Conservation (phyloP, 2,329 filamentous ascomycete genomes). For the Monilinia laxa region DNA sequence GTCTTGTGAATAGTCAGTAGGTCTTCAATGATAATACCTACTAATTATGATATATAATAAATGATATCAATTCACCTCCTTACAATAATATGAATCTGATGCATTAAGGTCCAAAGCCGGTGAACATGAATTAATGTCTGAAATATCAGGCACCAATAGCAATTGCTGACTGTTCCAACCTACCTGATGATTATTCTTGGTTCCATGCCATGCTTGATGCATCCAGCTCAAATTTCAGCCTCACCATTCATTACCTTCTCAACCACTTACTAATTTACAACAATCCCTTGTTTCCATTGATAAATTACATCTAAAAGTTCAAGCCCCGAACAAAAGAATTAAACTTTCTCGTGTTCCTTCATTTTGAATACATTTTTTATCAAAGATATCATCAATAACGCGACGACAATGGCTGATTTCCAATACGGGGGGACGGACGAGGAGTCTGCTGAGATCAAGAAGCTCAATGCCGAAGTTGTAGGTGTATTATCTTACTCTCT, state of each 20-base stretch:
- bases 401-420: slow-evolving; percentile 64
- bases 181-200: neutral
- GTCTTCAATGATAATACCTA: too few species aligned
- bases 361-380: neutral
- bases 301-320: neutral
- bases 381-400: slow-evolving; percentile 10
- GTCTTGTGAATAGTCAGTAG: too few species aligned
- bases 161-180: neutral
- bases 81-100: neutral
- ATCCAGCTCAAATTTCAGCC: slow-evolving; percentile 16
- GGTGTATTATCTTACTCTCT: slow-evolving; percentile 40
- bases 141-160: too few species aligned
- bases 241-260: slow-evolving; percentile 7
- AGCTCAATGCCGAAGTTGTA: slow-evolving; percentile 76
- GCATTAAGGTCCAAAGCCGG: too few species aligned
- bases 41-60: too few species aligned
- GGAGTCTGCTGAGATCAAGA: slow-evolving; percentile 79
- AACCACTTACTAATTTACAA: slow-evolving; percentile 1
- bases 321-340: neutral
- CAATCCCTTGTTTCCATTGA: slow-evolving; percentile 17
- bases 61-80: too few species aligned
- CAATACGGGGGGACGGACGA: slow-evolving; percentile 73
- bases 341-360: neutral
- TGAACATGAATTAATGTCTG: too few species aligned
- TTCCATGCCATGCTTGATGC: neutral